Percentiles rank a stretch among this genome's conserved stretches.
phyloP scores from a whole-genome alignment of 1,139 yeast species.

The Pichia sp. region DNA sequence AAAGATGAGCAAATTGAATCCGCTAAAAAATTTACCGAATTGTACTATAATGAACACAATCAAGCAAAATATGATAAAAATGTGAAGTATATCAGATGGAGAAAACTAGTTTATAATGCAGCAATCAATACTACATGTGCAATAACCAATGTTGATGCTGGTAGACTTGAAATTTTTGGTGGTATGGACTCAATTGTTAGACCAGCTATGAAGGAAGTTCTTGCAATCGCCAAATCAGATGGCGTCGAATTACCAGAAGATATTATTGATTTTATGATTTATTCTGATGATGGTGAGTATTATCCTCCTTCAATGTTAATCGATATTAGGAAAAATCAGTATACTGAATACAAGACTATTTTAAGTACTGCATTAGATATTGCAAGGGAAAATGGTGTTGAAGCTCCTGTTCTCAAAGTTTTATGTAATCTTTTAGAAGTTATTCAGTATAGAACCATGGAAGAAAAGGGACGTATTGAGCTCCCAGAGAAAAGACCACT shows the following conservation, averaged over 20 bases:
- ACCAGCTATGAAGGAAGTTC: slow-evolving; percentile 63
- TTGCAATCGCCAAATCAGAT: slow-evolving; percentile 54
- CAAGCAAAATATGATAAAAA: slow-evolving; percentile 39
- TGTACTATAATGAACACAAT: slow-evolving; percentile 44
- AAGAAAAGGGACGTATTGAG: slow-evolving; percentile 38
- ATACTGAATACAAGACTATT: slow-evolving; percentile 64
- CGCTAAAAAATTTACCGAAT: slow-evolving; percentile 36
- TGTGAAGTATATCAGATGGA: slow-evolving; percentile 58
- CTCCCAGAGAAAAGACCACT: slow-evolving; percentile 37
- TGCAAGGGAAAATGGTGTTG: slow-evolving; percentile 49
- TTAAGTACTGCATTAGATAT: slow-evolving; percentile 63
- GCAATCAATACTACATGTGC: slow-evolving; percentile 58
- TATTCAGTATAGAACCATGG: slow-evolving; percentile 54
- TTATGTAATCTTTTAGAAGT: slow-evolving; percentile 51
- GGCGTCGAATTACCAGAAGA: slow-evolving; percentile 36
- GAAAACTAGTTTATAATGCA: slow-evolving; percentile 64
- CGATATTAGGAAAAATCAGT: slow-evolving; percentile 61
- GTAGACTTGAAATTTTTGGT: slow-evolving; percentile 48
- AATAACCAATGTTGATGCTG: slow-evolving; percentile 52
- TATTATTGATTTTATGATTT: slow-evolving; percentile 19
- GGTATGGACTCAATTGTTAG: slow-evolving; percentile 42
- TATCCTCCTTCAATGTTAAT: slow-evolving; percentile 33
- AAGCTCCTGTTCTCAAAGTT: slow-evolving; percentile 51
- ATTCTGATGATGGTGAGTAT: slow-evolving; percentile 18
- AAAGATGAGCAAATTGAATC: slow-evolving; percentile 29